Evolutionary conservation across 1,284 basidiomycete genomes (phyloP), one percentile per base, ranked within the genome.

Genomic region (Boletus holoroseus): DNA sequence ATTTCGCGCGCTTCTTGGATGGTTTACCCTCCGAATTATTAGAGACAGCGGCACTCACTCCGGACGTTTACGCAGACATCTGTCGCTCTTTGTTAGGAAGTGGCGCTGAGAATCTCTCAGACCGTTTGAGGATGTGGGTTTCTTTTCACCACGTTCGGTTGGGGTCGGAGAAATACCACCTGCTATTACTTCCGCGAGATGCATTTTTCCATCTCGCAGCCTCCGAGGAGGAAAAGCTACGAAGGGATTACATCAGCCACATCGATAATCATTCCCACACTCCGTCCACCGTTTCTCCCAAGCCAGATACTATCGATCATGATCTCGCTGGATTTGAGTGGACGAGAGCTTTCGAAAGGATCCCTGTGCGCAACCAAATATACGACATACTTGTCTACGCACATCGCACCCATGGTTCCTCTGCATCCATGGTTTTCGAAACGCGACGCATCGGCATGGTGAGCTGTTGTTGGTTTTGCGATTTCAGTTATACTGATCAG

Each of bases 311-410:
- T 11, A 46, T 54, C 32, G 62, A 63, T n/a, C 50, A 59, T 53
- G 63, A 67, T 46, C 51, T 60, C 15, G 54, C 52, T 62, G 60
- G 65, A 56, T 49, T 58, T 53, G 56, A 77, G 46, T 72, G 75
- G 56, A 61, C 66, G 15, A 70, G 63, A 41, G 73, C 71, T 20
- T 86, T 82, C 60, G 79, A 85, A 56, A 74, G 81, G 49, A 66
- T 86, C 42, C 83, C 83, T 8, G 82, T 85, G 39, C 77, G 77
- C 49, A 69, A 74, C 24, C 84, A 86, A 61, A 76, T 86, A 54
- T 86, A 82, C 54, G 83, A 86, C 60, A 73, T 83, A 51, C 67
- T 86, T 36, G 80, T 79, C 22, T 86, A 81, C 59, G 78, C 79
- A 4, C 83, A 86, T 58, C 73, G 81, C 22, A 71, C 73, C 15